phyloP scores from a whole-genome alignment of 176 grass and related monocot species.

The Panicum miliaceum region DNA sequence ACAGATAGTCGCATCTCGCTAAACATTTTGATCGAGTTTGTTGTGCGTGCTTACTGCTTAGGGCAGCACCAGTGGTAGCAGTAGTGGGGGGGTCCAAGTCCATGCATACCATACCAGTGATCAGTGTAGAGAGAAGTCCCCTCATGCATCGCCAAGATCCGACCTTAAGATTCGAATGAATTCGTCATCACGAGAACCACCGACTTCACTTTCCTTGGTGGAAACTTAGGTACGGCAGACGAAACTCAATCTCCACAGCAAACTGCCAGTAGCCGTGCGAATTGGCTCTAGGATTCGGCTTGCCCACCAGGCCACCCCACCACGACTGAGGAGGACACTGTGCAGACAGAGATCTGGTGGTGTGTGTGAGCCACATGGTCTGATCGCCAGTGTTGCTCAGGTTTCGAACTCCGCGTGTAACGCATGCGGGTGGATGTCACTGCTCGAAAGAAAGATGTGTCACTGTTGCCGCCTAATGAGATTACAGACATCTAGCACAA shows the following conservation, averaged over 20 bases:
- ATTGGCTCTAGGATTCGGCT: too few species aligned
- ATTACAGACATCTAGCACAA: too few species aligned
- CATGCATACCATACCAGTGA: background rate
- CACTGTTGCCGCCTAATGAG: too few species aligned
- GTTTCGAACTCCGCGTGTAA: too few species aligned
- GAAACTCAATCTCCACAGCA: background rate
- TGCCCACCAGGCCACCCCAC: too few species aligned
- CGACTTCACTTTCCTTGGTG: background rate
- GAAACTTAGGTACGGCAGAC: background rate
- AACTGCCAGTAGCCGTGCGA: too few species aligned
- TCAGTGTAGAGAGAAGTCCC: background rate
- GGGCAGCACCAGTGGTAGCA: background rate
- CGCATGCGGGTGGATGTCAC: too few species aligned
- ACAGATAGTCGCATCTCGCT: background rate
- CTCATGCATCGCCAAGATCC: background rate
- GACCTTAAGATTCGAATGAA: background rate
- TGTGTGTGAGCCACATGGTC: too few species aligned
- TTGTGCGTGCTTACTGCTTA: background rate
- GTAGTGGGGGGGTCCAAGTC: conserved; percentile 11
- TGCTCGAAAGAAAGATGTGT: too few species aligned
- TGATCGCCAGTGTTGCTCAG: too few species aligned
- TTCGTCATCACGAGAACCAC: background rate
- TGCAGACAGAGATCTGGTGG: too few species aligned
- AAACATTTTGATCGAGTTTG: background rate
- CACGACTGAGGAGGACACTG: too few species aligned